A percentile compares a stretch with the other conserved stretches of the same genome.
phyloP scores from a whole-genome alignment of 1,284 basidiomycete species.

The Mycosarcoma mackinlayi region DNA sequence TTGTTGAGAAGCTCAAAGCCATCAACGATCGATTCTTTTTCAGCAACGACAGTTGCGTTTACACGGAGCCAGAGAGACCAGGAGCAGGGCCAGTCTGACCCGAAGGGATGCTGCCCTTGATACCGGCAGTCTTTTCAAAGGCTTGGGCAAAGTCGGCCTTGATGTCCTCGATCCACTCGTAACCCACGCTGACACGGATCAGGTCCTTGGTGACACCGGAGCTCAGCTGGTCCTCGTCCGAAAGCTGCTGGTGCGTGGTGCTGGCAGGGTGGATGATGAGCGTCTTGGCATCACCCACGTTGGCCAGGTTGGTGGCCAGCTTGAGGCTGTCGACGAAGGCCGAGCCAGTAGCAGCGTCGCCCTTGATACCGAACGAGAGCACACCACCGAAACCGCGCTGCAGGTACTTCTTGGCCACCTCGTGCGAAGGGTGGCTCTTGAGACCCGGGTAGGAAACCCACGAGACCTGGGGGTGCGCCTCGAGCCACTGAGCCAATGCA shows the following conservation, averaged over 20 bases:
- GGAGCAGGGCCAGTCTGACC: conserved; percentile 52
- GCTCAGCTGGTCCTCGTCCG: conserved; percentile 75
- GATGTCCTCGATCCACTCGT: conserved; percentile 78
- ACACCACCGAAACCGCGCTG: conserved; percentile 76
- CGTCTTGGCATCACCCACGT: conserved; percentile 65
- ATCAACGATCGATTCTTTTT: too few relatives aligned
- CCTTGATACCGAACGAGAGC: conserved; percentile 83
- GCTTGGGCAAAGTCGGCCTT: conserved; percentile 84
- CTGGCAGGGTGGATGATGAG: conserved; percentile 76
- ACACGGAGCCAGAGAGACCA: conserved; percentile 54
- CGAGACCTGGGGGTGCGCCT: conserved; percentile 77
- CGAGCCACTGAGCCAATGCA: conserved; percentile 79
- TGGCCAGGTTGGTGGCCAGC: conserved; percentile 72
- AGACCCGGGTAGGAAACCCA: conserved; percentile 89
- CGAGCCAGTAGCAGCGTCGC: conserved; percentile 75
- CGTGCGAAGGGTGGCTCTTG: conserved; percentile 75
- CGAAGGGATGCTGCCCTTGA: conserved; percentile 36
- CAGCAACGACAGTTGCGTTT: too few relatives aligned
- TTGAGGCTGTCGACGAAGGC: conserved; percentile 80
- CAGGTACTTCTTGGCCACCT: conserved; percentile 72
- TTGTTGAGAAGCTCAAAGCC: conserved; percentile 30
- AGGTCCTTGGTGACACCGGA: conserved; percentile 84
- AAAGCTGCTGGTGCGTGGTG: conserved; percentile 85
- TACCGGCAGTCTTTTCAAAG: conserved; percentile 64
- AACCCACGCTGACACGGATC: conserved; percentile 82